Conservation (phyloP, 768 basidiomycete species). For the Suillus decipiens region DNA sequence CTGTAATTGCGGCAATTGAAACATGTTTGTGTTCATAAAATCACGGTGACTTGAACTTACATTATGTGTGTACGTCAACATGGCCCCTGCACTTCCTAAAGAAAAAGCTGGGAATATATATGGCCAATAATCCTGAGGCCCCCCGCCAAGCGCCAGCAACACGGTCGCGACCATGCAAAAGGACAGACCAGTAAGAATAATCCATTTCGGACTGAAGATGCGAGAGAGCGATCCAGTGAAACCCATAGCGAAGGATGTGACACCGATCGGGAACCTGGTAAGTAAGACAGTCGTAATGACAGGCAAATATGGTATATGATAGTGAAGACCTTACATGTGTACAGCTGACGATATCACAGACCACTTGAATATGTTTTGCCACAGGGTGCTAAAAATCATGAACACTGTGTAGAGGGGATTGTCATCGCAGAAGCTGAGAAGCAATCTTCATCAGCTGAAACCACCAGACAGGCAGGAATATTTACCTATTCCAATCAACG, state of each 20-base stretch:
- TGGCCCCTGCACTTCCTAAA: conserved; percentile 47
- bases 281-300: not conserved
- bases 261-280: conserved; percentile 43
- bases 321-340: conserved; percentile 35
- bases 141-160: conserved; percentile 46
- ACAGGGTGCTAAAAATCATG: conserved; percentile 37
- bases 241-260: conserved; percentile 37
- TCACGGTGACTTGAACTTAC: conserved; percentile 42
- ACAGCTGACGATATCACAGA: conserved; percentile 38
- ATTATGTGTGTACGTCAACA: conserved; percentile 49
- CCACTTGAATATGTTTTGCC: conserved; percentile 26
- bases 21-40: not conserved
- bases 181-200: conserved; percentile 44
- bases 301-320: conserved; percentile 10
- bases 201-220: conserved; percentile 39
- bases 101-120: conserved; percentile 51
- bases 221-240: conserved; percentile 33
- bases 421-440: no score
- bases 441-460: no score
- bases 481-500: no score
- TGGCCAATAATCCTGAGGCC: conserved; percentile 46
- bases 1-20: conserved; percentile 24
- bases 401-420: conserved; percentile 22
- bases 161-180: conserved; percentile 41
- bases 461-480: no score